Evolutionary conservation across 768 basidiomycete species (phyloP).

Genomic region (Suillus fuscotomentosus): DNA sequence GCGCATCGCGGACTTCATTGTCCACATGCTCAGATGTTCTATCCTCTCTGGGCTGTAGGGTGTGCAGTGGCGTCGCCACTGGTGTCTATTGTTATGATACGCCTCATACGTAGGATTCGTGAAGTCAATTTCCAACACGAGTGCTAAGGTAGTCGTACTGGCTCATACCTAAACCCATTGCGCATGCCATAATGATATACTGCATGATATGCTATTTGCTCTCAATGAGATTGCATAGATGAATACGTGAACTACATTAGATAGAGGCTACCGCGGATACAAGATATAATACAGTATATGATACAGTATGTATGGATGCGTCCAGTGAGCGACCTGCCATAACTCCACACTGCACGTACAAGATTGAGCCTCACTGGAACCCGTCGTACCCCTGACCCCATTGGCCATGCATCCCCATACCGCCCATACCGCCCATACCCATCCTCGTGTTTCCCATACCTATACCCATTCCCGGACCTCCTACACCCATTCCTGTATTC

Average conservation of each 20-base stretch:
- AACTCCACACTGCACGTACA: not conserved
- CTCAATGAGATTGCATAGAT: not conserved
- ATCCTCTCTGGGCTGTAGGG: not conserved
- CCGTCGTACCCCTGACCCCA: conserved; percentile 35
- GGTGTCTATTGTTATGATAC: not conserved
- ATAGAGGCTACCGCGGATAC: not conserved
- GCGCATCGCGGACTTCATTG: conserved; percentile 6
- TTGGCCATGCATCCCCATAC: conserved; percentile 29
- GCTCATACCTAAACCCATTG: not conserved
- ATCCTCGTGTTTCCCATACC: conserved; percentile 33
- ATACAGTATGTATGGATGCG: not conserved
- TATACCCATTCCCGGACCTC: conserved; percentile 31
- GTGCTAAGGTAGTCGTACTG: not conserved
- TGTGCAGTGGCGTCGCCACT: not conserved
- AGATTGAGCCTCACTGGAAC: conserved; percentile 22
- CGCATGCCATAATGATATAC: not conserved
- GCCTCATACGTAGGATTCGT: not conserved
- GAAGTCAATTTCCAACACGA: not conserved
- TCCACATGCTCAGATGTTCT: conserved; percentile 3
- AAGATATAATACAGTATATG: not conserved
- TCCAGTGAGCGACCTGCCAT: not conserved
- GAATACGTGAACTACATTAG: not conserved
- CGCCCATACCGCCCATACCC: conserved; percentile 35
- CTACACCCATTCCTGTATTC: conserved; percentile 14
- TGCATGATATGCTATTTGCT: not conserved